These are phyloP conservation scores for Dalechampia spathulata DNA, from an alignment of 441 rosid species.

Conservation along the genomic window DNA sequence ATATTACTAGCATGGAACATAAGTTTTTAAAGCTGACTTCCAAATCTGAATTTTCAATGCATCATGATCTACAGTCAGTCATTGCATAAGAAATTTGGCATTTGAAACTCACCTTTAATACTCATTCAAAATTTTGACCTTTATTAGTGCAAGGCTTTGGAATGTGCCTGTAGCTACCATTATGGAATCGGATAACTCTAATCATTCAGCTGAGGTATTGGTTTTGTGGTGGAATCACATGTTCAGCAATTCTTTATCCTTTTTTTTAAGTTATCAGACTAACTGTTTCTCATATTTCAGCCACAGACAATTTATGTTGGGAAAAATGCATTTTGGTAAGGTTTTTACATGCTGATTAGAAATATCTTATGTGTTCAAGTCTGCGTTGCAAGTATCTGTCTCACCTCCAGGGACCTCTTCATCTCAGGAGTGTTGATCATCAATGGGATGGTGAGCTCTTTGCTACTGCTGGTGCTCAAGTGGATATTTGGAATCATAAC, in stretches of 20 bases:
- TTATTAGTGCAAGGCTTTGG: conserved; percentile 86
- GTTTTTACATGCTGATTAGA: conserved; percentile 2
- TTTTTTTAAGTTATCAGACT: conserved; percentile 3
- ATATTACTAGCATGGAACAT: background rate
- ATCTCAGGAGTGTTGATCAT: conserved; percentile 86
- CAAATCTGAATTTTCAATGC: too few relatives aligned
- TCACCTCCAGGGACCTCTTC: background rate
- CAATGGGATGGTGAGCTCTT: conserved; percentile 85
- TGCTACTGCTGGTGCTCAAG: conserved; percentile 92
- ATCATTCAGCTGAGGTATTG: conserved; percentile 44
- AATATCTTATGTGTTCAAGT: background rate
- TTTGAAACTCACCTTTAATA: background rate
- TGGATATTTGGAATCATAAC: conserved; percentile 95
- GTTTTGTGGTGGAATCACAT: conserved; percentile 5
- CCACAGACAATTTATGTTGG: conserved; percentile 62
- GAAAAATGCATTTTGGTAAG: conserved; percentile 84
- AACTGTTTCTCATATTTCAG: conserved; percentile 31
- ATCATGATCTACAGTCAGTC: too few relatives aligned
- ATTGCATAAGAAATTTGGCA: background rate
- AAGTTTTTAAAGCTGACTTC: too few relatives aligned
- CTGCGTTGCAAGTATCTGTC: background rate
- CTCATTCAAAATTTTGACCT: background rate
- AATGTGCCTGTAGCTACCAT: conserved; percentile 65
- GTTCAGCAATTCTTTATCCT: background rate
- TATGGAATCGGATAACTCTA: conserved; percentile 36